Conservation (phyloP, 1,284 basidiomycete genomes). For the Bondarzewia mesenterica region DNA sequence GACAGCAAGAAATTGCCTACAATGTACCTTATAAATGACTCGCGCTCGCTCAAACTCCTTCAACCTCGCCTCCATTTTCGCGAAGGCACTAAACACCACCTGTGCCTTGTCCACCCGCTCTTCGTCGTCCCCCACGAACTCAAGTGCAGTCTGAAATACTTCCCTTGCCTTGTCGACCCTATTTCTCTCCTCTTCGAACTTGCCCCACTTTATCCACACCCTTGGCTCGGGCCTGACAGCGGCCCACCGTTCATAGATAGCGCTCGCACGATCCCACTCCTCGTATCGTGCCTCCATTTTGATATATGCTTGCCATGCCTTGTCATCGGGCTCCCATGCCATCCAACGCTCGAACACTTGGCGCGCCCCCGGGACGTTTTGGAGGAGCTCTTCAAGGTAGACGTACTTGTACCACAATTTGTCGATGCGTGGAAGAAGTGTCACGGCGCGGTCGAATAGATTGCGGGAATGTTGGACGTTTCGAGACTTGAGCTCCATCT, state of each 20-base stretch:
- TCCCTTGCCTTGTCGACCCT: conserved; percentile 87
- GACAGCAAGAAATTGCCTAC: not conserved
- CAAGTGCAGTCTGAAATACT: conserved; percentile 94
- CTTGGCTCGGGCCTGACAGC: conserved; percentile 89
- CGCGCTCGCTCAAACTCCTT: conserved; percentile 97
- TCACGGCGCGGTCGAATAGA: conserved; percentile 94
- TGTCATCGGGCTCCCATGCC: conserved; percentile 99
- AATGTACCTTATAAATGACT: conserved; percentile 87
- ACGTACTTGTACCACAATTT: conserved; percentile 99
- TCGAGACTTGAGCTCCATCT: conserved; percentile 95
- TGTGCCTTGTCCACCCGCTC: conserved; percentile 97
- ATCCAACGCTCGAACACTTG: conserved; percentile 99
- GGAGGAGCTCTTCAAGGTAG: conserved; percentile 94
- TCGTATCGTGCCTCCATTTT: conserved; percentile 93
- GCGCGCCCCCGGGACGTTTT: conserved; percentile 91
- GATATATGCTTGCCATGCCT: conserved; percentile 98
- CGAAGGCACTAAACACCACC: conserved; percentile 92
- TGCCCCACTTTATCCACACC: conserved; percentile 96
- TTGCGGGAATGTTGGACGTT: conserved; percentile 97
- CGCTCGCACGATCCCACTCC: conserved; percentile 87
- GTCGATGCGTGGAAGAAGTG: conserved; percentile 91
- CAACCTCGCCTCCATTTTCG: conserved; percentile 93
- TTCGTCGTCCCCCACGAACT: conserved; percentile 97
- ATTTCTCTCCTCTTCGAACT: conserved; percentile 92
- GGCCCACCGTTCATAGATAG: conserved; percentile 93